Base-by-base conservation (phyloP, 192 early-diverging fungal genomes). In the Coemansia sp. region DNA sequence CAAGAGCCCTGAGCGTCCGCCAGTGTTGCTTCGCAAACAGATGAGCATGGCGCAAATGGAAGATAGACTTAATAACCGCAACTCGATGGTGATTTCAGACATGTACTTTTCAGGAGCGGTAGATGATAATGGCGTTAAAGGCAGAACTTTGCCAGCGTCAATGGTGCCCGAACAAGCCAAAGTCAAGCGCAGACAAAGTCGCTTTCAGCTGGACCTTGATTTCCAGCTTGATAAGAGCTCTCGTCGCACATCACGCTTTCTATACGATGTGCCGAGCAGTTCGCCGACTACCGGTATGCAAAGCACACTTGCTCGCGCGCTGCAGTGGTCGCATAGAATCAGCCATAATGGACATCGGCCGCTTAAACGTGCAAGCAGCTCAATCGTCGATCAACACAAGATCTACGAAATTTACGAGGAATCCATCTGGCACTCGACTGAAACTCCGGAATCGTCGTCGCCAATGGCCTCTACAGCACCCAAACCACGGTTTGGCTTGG, bases 331-430 rank as follows among this genome's bases (percentile, higher is more conserved):
- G 18, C 72, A 75, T 21, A 58, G 72, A 23, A 43, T 75, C 37
- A 55, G 57, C 36, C 59, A 67, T 2, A 48, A 20, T 28, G 26
- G 57, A 0, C 57, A 62, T 1, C 49, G 21, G 15, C 61, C 49
- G 21, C 44, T 55, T 7, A 46, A 53, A 1, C 57, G 63, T 0
- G 47, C 57, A 19, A 57, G 50, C 14, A 65, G 61, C 46, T 55
- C 57, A 16, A 53, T 65, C 10, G 21, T 70, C 6, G 63, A 70
- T 33, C 73, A 77, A 49, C 58, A 77, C 63, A 77, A 70, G 57
- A 77, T 77, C 16, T 77, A 77, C 53, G 67, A 70, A 45, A 77
- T 77, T 33, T 77, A 77, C 56, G 67, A 70, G 43, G 73, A 77
- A 56, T 69, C 73, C 1, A 54, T 70, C 19, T 77, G 73, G 73